Base-by-base conservation (phyloP, 768 basidiomycete genomes). In the Boletus patriciae region DNA sequence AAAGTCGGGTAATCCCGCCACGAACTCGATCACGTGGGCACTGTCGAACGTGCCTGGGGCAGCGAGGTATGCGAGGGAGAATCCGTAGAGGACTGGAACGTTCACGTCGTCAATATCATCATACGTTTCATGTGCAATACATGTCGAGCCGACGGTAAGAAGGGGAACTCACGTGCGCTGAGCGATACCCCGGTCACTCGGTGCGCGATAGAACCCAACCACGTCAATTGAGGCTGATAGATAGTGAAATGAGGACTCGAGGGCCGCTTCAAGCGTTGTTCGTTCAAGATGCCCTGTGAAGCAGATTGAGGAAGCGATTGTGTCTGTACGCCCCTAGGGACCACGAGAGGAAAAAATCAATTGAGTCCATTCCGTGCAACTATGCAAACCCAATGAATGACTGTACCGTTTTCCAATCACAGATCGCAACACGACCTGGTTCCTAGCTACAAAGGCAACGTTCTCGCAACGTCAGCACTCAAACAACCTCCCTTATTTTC, bases 231-330 rank as follows among this genome's bases (percentile, higher is more conserved):
- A 2, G 89, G 90, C 68, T 95, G 88, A 77, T 99, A 99, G 75
- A 99, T 98, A 54, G 94, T 94, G 70, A 94, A 90, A 73, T 98
- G 95, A 10, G 97, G 97, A 66, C 89, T 91, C 59, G 82, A 90
- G 18, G 97, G 96, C n/a, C 97, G 88, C 47, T 78, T 78, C 48
- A 92, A 75, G 61, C 97, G 90, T 73, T 98, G 95, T 62, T 82
- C 73, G 80, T 98, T 96, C 65, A 98, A 78, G 60, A 94, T 88
- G 5, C 77, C 79, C 36, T 76, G 69, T 11, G 78, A 75, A 0
- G 83, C 80, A 0, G 85, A 77, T 2, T 88, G 78, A 1, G 86
- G 77, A 3, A 90, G 60, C 0, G 89, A 86, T 66, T 88, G 73
- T 0, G 84, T 87, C 66, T 90, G 84, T 18, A 91, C 70, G 33